Conservation (phyloP, 2,329 filamentous ascomycete genomes). For the Nigrospora sphaerica region DNA sequence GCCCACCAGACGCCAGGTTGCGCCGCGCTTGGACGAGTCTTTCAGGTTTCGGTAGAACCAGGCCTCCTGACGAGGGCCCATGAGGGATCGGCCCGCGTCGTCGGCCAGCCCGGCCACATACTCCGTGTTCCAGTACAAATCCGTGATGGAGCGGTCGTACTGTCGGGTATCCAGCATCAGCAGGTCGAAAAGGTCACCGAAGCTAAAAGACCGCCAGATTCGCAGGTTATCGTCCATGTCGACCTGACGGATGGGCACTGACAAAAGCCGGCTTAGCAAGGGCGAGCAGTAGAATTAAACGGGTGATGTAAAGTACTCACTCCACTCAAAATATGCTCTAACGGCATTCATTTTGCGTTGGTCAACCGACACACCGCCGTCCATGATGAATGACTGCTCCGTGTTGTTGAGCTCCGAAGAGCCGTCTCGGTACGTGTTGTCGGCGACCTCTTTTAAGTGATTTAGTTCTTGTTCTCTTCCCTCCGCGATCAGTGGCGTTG, state of each 20-base stretch:
- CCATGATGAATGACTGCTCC: slow-evolving; percentile 54
- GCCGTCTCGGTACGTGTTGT: slow-evolving; percentile 60
- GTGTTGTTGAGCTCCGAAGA: slow-evolving; percentile 56
- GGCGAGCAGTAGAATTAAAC: neutral
- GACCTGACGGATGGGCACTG: slow-evolving; percentile 44
- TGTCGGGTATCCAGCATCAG: slow-evolving; percentile 63
- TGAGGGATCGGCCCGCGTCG: slow-evolving; percentile 60
- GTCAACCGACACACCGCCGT: slow-evolving; percentile 58
- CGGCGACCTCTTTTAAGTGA: slow-evolving; percentile 42
- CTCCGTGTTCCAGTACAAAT: slow-evolving; percentile 53
- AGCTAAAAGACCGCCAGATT: slow-evolving; percentile 60
- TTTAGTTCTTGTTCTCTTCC: neutral
- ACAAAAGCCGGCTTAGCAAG: neutral
- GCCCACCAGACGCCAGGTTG: slow-evolving; percentile 64
- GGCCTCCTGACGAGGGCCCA: slow-evolving; percentile 65
- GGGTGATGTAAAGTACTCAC: slow-evolving; percentile 32
- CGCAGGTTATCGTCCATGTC: slow-evolving; percentile 64
- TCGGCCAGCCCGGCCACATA: slow-evolving; percentile 47
- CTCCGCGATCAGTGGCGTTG: slow-evolving; percentile 6
- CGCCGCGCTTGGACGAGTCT: slow-evolving; percentile 50
- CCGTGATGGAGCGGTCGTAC: slow-evolving; percentile 60
- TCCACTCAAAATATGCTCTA: slow-evolving; percentile 62
- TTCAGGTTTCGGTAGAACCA: slow-evolving; percentile 62
- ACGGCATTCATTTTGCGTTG: slow-evolving; percentile 68
- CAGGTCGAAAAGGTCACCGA: slow-evolving; percentile 59